phyloP scores from a whole-genome alignment of 116 monocot species.

The Iris pallida region DNA sequence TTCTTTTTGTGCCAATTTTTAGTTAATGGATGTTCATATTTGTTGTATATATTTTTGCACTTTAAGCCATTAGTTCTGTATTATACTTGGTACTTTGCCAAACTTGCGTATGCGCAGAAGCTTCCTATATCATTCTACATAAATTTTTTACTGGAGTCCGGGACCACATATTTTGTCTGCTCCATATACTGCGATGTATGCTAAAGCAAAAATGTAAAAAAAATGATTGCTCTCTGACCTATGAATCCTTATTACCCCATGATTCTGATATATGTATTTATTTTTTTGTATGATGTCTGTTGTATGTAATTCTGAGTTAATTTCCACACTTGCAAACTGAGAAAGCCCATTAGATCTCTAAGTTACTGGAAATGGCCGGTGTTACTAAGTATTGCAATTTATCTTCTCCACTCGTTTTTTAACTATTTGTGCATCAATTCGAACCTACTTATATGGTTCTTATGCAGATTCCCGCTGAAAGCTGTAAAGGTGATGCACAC shows the following conservation, averaged over 20 bases:
- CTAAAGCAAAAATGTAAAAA: too few relatives aligned
- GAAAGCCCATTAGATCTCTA: neutral
- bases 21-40: neutral
- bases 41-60: neutral
- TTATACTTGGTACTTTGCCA: too few relatives aligned
- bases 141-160: too few relatives aligned
- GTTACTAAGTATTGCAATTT: neutral
- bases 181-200: too few relatives aligned
- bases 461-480: conserved; percentile 83
- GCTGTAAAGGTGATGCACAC: conserved; percentile 99
- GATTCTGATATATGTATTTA: neutral
- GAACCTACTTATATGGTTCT: conserved; percentile 1
- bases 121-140: too few relatives aligned
- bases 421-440: neutral
- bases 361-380: neutral
- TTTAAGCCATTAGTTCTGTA: neutral
- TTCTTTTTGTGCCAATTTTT: neutral
- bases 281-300: neutral
- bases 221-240: too few relatives aligned
- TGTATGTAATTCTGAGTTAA: too few relatives aligned
- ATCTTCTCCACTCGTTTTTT: neutral
- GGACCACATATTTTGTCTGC: too few relatives aligned
- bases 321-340: too few relatives aligned
- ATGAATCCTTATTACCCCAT: neutral
- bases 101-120: too few relatives aligned